These are phyloP conservation scores for Ophiosphaerella narmari DNA, from an alignment of 2,329 filamentous ascomycete species.

Conservation along the genomic window DNA sequence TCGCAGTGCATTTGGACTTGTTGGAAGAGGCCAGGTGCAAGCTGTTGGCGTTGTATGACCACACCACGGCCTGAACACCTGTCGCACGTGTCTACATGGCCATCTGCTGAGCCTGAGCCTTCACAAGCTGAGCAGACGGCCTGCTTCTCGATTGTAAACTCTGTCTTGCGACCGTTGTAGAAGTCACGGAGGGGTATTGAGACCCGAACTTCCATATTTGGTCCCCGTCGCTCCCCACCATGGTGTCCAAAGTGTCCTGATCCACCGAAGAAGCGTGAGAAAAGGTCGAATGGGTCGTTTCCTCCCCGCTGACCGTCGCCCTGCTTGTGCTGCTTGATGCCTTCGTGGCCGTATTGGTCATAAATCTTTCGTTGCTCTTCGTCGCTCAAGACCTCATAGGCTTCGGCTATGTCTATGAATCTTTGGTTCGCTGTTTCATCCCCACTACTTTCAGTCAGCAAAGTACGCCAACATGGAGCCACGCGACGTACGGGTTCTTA, in stretches of 20 bases:
- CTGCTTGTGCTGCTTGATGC: constrained; percentile 79
- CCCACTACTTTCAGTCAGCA: constrained; percentile 57
- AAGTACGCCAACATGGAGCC: neutral
- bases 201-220: constrained; percentile 86
- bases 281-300: constrained; percentile 90
- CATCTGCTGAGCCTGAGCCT: constrained; percentile 82
- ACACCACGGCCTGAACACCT: constrained; percentile 82
- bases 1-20: constrained; percentile 94
- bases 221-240: constrained; percentile 79
- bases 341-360: constrained; percentile 92
- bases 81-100: constrained; percentile 77
- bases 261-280: constrained; percentile 95
- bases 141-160: constrained; percentile 92
- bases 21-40: constrained; percentile 97
- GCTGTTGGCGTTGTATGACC: constrained; percentile 84
- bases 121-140: constrained; percentile 92
- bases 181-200: constrained; percentile 83
- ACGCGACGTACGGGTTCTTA: constrained; percentile 82
- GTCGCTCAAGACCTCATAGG: constrained; percentile 89
- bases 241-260: constrained; percentile 79
- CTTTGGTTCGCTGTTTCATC: constrained; percentile 82
- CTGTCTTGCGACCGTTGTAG: constrained; percentile 84
- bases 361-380: constrained; percentile 83
- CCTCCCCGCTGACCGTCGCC: constrained; percentile 65
- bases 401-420: constrained; percentile 92